Evolutionary conservation across 768 basidiomycete genomes (phyloP).

Genomic region (Lentinula boryana): DNA sequence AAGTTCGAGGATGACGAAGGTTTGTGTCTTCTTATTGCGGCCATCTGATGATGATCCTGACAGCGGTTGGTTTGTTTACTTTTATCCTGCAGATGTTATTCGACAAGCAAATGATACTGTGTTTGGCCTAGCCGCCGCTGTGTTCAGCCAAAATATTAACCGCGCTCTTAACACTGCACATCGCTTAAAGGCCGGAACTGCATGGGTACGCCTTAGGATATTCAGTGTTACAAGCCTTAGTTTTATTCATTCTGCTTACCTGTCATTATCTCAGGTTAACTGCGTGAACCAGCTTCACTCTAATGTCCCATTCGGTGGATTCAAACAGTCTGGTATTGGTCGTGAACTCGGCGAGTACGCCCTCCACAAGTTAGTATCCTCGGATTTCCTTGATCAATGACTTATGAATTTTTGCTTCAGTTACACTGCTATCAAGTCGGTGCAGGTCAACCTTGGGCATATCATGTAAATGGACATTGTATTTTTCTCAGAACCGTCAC

Average conservation of each 20-base stretch:
- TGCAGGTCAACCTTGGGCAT: slow-evolving; percentile 51
- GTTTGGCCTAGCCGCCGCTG: slow-evolving; percentile 75
- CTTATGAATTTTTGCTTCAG: slow-evolving; percentile 17
- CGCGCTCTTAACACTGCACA: slow-evolving; percentile 62
- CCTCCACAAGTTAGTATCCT: slow-evolving; percentile 37
- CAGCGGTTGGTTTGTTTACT: too few relatives aligned
- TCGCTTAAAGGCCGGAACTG: slow-evolving; percentile 60
- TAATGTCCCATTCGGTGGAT: slow-evolving; percentile 63
- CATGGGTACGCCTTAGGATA: slow-evolving; percentile 33
- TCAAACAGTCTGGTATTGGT: slow-evolving; percentile 70
- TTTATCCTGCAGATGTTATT: background rate
- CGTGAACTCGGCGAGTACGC: slow-evolving; percentile 67
- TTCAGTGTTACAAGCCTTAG: background rate
- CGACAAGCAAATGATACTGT: slow-evolving; percentile 36
- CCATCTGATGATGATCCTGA: too few relatives aligned
- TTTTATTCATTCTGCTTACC: background rate
- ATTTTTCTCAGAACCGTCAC: too few relatives aligned
- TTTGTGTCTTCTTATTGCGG: background rate
- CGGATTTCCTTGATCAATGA: background rate
- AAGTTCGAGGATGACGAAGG: slow-evolving; percentile 63
- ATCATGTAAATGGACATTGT: slow-evolving; percentile 9
- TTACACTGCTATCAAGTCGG: slow-evolving; percentile 55
- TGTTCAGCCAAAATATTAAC: slow-evolving; percentile 66
- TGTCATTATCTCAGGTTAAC: slow-evolving; percentile 28
- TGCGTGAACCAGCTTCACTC: slow-evolving; percentile 37